These are phyloP conservation scores for Phytophthora meadii DNA, from an alignment of 352 stramenopile genomes.

Conservation along the genomic window DNA sequence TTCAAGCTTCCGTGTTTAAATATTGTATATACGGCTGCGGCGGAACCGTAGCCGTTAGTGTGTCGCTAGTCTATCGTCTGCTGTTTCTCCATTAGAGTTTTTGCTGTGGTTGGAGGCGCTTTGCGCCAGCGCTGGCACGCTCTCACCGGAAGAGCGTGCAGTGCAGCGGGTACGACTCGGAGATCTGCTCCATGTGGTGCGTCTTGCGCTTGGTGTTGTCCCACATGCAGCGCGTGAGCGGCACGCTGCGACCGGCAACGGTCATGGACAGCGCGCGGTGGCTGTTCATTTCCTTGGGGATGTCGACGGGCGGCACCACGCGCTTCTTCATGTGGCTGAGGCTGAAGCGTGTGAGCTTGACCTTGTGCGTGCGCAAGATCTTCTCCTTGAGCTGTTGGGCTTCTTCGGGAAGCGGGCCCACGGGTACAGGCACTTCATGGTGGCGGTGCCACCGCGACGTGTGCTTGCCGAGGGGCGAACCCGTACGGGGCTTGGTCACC, in stretches of 20 bases:
- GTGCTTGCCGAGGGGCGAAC: constrained; percentile 38
- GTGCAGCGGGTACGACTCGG: constrained; percentile 50
- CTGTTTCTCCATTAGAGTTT: not conserved
- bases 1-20: constrained; percentile 32
- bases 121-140: not conserved
- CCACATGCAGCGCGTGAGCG: constrained; percentile 57
- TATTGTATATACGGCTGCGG: constrained; percentile 29
- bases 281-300: constrained; percentile 53
- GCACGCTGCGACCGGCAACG: constrained; percentile 55
- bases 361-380: constrained; percentile 52
- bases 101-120: constrained; percentile 1
- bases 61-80: constrained; percentile 29
- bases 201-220: constrained; percentile 46
- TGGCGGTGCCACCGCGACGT: constrained; percentile 43
- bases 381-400: constrained; percentile 54
- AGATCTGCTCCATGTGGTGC: constrained; percentile 59
- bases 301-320: constrained; percentile 53
- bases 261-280: constrained; percentile 40
- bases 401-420: constrained; percentile 40
- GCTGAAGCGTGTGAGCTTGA: constrained; percentile 60
- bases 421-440: constrained; percentile 21
- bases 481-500: constrained; percentile 31
- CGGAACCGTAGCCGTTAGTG: constrained; percentile 12
- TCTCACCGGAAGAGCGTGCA: constrained; percentile 45
- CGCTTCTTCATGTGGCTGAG: constrained; percentile 60